Evolutionary conservation across 2,329 filamentous ascomycete genomes (phyloP).

Genomic region (Fusarium austroafricanum): DNA sequence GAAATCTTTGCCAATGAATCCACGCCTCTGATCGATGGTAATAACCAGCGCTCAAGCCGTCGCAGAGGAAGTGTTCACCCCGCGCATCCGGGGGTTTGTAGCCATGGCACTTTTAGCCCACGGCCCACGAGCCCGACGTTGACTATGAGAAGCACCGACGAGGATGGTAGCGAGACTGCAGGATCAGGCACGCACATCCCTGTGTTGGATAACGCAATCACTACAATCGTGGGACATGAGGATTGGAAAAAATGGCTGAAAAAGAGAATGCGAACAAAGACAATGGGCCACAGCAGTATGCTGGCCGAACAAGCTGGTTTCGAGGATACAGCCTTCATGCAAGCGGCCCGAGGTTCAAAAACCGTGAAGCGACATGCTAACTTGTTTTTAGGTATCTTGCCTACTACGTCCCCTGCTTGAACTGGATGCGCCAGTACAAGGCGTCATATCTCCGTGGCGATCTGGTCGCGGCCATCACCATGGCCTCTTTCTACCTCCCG

Average conservation of each 20-base stretch:
- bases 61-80: constrained; percentile 44
- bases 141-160: constrained; percentile 49
- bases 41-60: constrained; percentile 35
- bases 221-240: constrained; percentile 53
- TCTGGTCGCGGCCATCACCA: constrained; percentile 87
- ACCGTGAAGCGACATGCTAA: constrained; percentile 13
- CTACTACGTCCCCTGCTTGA: constrained; percentile 92
- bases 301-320: constrained; percentile 80
- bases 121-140: constrained; percentile 64
- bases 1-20: constrained; percentile 56
- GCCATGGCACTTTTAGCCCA: constrained; percentile 83
- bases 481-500: constrained; percentile 98
- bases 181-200: constrained; percentile 50
- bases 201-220: constrained; percentile 55
- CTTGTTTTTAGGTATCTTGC: constrained; percentile 75
- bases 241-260: constrained; percentile 64
- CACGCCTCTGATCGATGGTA: constrained; percentile 60
- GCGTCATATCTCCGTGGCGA: constrained; percentile 87
- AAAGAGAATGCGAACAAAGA: constrained; percentile 68
- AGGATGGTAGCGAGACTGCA: constrained; percentile 50
- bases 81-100: constrained; percentile 65
- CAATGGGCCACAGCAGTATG: constrained; percentile 77
- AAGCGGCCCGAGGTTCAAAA: constrained; percentile 47
- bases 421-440: constrained; percentile 90
- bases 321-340: constrained; percentile 80